A percentile compares a stretch with the other conserved stretches of the same genome.
These are phyloP conservation scores for Cystobasidium sp. DNA, from an alignment of 1,284 basidiomycete genomes.

Conservation along the genomic window DNA sequence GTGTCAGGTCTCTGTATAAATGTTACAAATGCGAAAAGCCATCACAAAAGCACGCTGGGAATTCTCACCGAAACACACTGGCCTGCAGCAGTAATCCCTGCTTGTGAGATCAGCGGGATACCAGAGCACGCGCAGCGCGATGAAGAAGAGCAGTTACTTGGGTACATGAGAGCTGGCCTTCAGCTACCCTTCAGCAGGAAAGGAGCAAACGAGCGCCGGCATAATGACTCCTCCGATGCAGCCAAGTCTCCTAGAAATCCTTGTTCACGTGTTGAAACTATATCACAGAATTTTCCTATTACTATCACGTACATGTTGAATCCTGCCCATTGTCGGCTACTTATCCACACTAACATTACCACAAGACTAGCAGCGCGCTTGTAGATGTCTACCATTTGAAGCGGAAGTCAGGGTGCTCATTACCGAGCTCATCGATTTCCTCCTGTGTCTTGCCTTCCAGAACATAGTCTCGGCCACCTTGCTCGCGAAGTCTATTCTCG, in stretches of 20 bases:
- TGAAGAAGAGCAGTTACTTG: too few species aligned
- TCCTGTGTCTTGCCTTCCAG: slow-evolving; percentile 48
- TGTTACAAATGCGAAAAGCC: too few species aligned
- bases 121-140: too few species aligned
- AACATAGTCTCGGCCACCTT: slow-evolving; percentile 48
- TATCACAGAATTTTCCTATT: slow-evolving; percentile 12
- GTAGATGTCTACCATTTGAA: slow-evolving; percentile 38
- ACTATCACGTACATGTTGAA: slow-evolving; percentile 11
- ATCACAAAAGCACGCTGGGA: too few species aligned
- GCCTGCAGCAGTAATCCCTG: too few species aligned
- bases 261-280: slow-evolving; percentile 20
- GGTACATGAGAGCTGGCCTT: too few species aligned
- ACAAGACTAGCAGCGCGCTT: too few species aligned
- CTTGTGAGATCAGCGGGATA: too few species aligned
- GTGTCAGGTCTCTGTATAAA: too few species aligned
- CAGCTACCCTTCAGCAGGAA: background rate
- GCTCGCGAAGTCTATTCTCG: slow-evolving; percentile 50
- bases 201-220: background rate
- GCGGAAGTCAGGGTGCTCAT: slow-evolving; percentile 48
- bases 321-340: background rate
- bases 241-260: background rate
- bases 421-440: slow-evolving; percentile 46
- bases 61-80: too few species aligned
- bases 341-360: background rate
- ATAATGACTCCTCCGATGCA: background rate